These are phyloP conservation scores for Magnaporthales sp. DNA, from an alignment of 2,329 filamentous ascomycete species.

Conservation along the genomic window DNA sequence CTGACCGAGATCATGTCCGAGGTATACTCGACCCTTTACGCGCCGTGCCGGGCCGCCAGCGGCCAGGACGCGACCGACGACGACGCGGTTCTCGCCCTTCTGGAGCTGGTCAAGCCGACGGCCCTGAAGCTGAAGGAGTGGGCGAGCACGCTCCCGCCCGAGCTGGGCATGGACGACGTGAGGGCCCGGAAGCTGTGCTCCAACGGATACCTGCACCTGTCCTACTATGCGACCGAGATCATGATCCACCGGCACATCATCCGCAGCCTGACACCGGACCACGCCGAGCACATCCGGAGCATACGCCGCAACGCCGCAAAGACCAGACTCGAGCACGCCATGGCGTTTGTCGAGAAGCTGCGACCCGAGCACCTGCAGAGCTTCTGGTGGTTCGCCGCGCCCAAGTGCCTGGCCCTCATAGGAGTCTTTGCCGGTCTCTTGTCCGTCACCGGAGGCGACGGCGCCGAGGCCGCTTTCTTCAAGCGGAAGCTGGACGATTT, in stretches of 20 bases:
- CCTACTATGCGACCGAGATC: conserved; percentile 42
- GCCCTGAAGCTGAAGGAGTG: conserved; percentile 16
- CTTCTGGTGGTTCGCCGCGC: conserved; percentile 36
- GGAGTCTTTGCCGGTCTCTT: conserved; percentile 31
- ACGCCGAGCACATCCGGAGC: conserved; percentile 19
- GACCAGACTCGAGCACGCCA: conserved; percentile 28
- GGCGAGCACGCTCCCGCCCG: conserved; percentile 12
- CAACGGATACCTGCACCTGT: conserved; percentile 37
- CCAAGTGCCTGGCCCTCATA: conserved; percentile 32
- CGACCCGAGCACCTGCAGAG: conserved; percentile 36
- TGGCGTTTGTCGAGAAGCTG: conserved; percentile 29
- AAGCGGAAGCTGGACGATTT: conserved; percentile 29
- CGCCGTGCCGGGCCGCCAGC: not conserved
- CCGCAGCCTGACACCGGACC: conserved; percentile 27
- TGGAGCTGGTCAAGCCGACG: conserved; percentile 17
- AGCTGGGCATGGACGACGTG: conserved; percentile 16
- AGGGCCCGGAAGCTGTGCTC: conserved; percentile 19
- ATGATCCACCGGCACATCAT: conserved; percentile 41
- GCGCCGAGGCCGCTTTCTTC: conserved; percentile 29
- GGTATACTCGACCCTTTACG: conserved; percentile 38
- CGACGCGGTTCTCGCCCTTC: conserved; percentile 6
- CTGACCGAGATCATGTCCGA: conserved; percentile 42
- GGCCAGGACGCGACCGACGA: too few species aligned
- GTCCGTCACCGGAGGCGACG: conserved; percentile 27
- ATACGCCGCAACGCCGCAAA: conserved; percentile 28